Evolutionary conservation across 2,329 filamentous ascomycete genomes (phyloP).

Genomic region (Clathrospora elynae): DNA sequence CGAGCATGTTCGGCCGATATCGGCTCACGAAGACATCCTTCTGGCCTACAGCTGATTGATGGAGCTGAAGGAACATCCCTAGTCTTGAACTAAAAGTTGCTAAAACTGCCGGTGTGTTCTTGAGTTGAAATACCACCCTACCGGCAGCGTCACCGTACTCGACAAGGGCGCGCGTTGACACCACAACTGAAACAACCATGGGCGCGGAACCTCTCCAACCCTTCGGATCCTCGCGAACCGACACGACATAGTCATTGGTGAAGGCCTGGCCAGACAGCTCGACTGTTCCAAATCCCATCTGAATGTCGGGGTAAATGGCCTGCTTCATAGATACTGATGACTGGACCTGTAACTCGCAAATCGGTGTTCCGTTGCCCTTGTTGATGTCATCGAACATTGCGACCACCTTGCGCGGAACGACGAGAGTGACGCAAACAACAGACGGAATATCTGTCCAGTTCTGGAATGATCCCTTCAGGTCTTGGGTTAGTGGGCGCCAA

Average conservation of each 20-base stretch:
- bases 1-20: slow-evolving; percentile 30
- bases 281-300: slow-evolving; percentile 18
- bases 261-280: slow-evolving; percentile 9
- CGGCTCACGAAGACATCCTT: slow-evolving; percentile 34
- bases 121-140: slow-evolving; percentile 7
- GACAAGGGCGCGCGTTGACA: slow-evolving; percentile 4
- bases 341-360: slow-evolving; percentile 12
- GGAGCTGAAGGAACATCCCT: slow-evolving; percentile 3
- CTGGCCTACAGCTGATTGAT: slow-evolving; percentile 8
- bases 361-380: slow-evolving; percentile 3
- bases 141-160: neutral
- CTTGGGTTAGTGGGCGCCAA: neutral
- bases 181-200: slow-evolving; percentile 21
- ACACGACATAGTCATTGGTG: slow-evolving; percentile 11
- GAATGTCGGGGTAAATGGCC: slow-evolving; percentile 14
- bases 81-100: slow-evolving; percentile 1
- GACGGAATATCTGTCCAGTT: slow-evolving; percentile 22
- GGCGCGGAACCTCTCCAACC: slow-evolving; percentile 12
- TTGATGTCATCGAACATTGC: slow-evolving; percentile 8
- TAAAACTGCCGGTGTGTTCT: slow-evolving; percentile 2
- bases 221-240: slow-evolving; percentile 12
- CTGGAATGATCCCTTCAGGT: slow-evolving; percentile 5
- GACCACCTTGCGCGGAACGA: slow-evolving; percentile 12
- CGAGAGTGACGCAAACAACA: slow-evolving; percentile 19
- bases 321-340: slow-evolving; percentile 5